Conservation (phyloP, 2,329 filamentous ascomycete species). For the Fusarium lyarnte region DNA sequence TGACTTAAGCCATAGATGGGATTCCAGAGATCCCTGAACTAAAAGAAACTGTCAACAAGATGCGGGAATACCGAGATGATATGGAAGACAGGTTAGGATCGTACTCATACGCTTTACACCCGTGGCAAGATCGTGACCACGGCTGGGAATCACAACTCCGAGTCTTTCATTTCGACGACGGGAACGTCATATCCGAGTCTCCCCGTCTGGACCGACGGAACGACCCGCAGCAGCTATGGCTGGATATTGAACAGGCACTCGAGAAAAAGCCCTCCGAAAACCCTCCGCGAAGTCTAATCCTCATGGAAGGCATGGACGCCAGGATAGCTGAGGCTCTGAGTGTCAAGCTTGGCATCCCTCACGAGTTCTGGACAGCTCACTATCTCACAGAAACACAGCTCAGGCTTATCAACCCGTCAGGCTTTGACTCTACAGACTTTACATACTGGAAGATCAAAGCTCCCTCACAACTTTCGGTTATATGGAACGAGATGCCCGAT, state of each 20-base stretch:
- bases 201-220: background rate
- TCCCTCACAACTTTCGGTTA: fast-evolving
- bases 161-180: background rate
- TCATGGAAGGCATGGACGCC: background rate
- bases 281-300: background rate
- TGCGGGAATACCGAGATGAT: background rate
- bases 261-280: background rate
- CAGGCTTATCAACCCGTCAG: background rate
- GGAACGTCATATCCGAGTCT: background rate
- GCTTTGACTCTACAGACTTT: background rate
- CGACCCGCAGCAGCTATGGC: background rate
- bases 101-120: background rate
- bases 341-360: background rate
- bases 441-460: background rate
- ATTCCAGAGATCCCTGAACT: background rate
- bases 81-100: background rate
- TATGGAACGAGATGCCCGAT: background rate
- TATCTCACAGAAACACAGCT: fast-evolving
- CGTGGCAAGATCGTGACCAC: background rate
- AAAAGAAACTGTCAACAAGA: background rate
- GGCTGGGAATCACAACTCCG: background rate
- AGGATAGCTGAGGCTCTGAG: background rate
- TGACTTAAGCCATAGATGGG: background rate
- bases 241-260: background rate
- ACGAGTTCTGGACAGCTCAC: background rate